Evolutionary conservation across 2,329 filamentous ascomycete species (phyloP).

Genomic region (Diplocarpon rosae): DNA sequence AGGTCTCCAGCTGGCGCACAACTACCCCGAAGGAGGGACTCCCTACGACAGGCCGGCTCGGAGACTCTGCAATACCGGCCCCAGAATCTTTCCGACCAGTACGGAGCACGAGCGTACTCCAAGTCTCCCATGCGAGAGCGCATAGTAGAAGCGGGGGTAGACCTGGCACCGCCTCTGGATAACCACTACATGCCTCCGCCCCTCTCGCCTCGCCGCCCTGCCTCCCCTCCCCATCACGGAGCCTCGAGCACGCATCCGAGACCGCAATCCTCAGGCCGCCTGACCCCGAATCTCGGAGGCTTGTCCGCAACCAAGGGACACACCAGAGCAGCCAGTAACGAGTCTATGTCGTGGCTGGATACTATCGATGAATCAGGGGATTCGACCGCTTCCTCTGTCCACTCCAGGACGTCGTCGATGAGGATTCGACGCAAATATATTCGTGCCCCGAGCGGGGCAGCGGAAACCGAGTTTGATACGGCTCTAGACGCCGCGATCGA

Average conservation of each 20-base stretch:
- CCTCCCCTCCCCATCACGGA: constrained; percentile 33
- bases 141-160: constrained; percentile 28
- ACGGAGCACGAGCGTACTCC: constrained; percentile 45
- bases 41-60: constrained; percentile 24
- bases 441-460: constrained; percentile 56
- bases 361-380: constrained; percentile 84
- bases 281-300: constrained; percentile 28
- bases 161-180: constrained; percentile 41
- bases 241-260: constrained; percentile 27
- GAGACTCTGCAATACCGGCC: constrained; percentile 22
- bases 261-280: constrained; percentile 24
- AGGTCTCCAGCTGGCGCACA: constrained; percentile 21
- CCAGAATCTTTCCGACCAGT: constrained; percentile 25
- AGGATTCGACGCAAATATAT: constrained; percentile 59
- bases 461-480: constrained; percentile 85
- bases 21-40: constrained; percentile 27
- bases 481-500: constrained; percentile 92
- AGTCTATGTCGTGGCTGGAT: constrained; percentile 87
- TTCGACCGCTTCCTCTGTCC: constrained; percentile 68
- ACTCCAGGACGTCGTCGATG: constrained; percentile 66
- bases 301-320: constrained; percentile 31
- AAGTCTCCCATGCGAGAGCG: constrained; percentile 35
- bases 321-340: constrained; percentile 54
- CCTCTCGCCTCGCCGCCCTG: constrained; percentile 51
- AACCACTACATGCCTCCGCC: constrained; percentile 58